Evolutionary conservation across 495 filamentous ascomycete species (phyloP), one percentile per base, ranked within the genome.

Genomic region (Tuber melanosporum): DNA sequence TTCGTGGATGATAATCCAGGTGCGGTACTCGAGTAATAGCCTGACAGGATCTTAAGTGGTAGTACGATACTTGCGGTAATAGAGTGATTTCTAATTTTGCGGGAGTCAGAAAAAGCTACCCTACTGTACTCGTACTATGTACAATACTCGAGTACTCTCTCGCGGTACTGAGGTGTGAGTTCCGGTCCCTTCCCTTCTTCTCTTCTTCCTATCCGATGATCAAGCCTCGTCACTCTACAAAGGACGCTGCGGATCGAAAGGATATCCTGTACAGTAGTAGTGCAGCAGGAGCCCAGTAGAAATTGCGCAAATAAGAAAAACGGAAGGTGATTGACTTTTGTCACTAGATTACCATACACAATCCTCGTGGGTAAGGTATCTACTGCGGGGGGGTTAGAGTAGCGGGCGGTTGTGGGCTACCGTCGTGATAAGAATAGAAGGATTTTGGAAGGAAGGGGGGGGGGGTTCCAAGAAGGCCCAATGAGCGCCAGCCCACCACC

Each of bases 391-490:
- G 57, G 57, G 57, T 12, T 17, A 36, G 14, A 66, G 57, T 36
- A 66, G 26, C 26, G 12, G 14, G 57, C 57, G 57, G 57, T 66
- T 66, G 57, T 66, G 57, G 15, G n/a, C 57, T 32, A 26, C 39
- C 39, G 39, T 41, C 39, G n/a, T 62, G 57, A 66, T 66, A 66
- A 66, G 26, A 66, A 66, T 66, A 66, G 57, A 62, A 62, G n/a
- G 12, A 32, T 15, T 62, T 62, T 57, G 22, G 22, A 32, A 36
- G 57, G 26, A 36, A 66, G 57, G 10, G 57, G 57, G 26, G 57
- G 57, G 57, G 12, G 15, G 57, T 66, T 66, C 26, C 26, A 66
- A 8, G 57, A 36, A 17, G 26, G 26, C 57, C 57, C 14, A 36
- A 19, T 66, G 57, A 66, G 12, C 26, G 57, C 32, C 1, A 66